Evolutionary conservation across 2,329 filamentous ascomycete genomes (phyloP), one percentile per base, ranked within the genome.

Genomic region (Ceratocystis smalleyi): DNA sequence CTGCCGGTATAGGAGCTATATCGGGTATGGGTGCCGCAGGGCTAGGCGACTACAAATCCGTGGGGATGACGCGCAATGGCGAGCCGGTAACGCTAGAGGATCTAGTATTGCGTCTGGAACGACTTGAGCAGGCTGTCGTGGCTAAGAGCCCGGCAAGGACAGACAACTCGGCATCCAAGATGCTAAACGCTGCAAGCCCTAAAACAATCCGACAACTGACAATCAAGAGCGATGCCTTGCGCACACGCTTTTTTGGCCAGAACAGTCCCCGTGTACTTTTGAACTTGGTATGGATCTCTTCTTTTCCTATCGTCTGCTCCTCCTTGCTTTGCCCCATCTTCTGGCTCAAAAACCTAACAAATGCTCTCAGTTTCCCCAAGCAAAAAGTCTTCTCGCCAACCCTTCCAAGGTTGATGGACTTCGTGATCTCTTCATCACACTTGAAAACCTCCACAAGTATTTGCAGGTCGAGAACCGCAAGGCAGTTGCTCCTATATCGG

Each of bases 211-310:
- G 78, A 43, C 77, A 78, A 7, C 69, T 82, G 64, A 77, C 76
- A 2, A 75, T 81, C 62, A 81, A 81, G 69, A 69, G 71, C 65
- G 78, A 76, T 15, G 76, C 75, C 15, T 68, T 76, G 64, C 72
- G 76, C 62, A 81, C 79, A 19, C 75, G 79, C 15, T 79, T 78
- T 65, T 80, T 81, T 67, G 80, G 80, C 0, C 79, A 81, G 68
- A 80, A 76, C 66, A 80, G 77, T 69, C 76, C 78, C 22, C 76
- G 79, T 32, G 79, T 82, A 40, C 70, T 83, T 63, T 69, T 82
- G 15, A 82, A 82, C 67, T 70, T 83, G 70, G 79, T 82, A 73
- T 71, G 75, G 70, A 61, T 57, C 3, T 61, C 15, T 62, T 8
- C 19, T 43, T 35, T 35, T 35, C 22, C 10, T 24, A 27, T 10